These are phyloP conservation scores for Cardamine resedifolia DNA, from an alignment of 345 rosid genomes.

Conservation along the genomic window DNA sequence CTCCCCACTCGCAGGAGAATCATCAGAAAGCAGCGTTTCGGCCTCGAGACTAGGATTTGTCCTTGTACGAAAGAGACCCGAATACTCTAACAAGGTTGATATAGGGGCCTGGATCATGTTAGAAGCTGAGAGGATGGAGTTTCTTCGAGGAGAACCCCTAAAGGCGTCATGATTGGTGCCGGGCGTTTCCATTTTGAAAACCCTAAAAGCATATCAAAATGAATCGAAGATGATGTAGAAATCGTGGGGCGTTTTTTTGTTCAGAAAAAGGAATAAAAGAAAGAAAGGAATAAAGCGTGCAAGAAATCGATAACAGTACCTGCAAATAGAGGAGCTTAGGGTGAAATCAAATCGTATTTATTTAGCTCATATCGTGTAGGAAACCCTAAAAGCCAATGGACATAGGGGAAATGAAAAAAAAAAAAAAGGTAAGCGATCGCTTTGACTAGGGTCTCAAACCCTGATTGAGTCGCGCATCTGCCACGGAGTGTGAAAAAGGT, in stretches of 20 bases:
- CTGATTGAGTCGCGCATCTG: constrained; percentile 15
- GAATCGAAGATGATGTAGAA: background rate
- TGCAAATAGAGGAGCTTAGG: background rate
- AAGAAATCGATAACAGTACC: constrained; percentile 10
- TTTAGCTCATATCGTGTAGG: constrained; percentile 18
- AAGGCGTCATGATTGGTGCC: constrained; percentile 57
- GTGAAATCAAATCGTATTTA: constrained; percentile 20
- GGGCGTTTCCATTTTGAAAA: constrained; percentile 80
- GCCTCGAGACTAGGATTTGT: constrained; percentile 56
- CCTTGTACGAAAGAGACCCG: constrained; percentile 74
- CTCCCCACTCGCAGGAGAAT: constrained; percentile 60
- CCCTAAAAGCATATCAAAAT: constrained; percentile 41
- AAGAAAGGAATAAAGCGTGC: background rate
- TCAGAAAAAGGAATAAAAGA: no score
- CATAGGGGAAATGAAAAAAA: background rate
- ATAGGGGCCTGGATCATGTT: constrained; percentile 88
- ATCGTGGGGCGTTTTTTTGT: constrained; percentile 10
- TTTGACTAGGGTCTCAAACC: constrained; percentile 11
- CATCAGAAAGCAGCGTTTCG: constrained; percentile 52
- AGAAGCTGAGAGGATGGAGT: constrained; percentile 68
- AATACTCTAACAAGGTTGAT: constrained; percentile 84
- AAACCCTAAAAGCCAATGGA: constrained; percentile 25
- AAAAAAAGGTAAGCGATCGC: constrained; percentile 10
- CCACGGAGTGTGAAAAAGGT: background rate
- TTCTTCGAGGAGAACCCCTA: constrained; percentile 71